phyloP scores from a whole-genome alignment of 2,329 filamentous ascomycete genomes.

The Trichoderma sp. region DNA sequence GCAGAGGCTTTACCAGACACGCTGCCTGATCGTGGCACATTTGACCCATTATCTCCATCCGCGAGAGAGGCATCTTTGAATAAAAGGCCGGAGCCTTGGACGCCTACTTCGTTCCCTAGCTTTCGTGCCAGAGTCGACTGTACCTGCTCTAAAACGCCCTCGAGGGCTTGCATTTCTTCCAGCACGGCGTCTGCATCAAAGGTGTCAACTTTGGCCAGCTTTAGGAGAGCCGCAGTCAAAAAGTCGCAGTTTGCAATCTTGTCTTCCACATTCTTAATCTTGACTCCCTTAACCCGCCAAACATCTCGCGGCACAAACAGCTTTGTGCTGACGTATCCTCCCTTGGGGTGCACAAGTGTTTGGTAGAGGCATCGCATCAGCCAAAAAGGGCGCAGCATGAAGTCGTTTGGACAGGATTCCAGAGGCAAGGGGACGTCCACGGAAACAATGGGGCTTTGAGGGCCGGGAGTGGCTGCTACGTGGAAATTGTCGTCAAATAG shows the following conservation, averaged over 20 bases:
- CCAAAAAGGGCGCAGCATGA: conserved; percentile 93
- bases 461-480: conserved; percentile 60
- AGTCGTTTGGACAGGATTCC: conserved; percentile 87
- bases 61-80: conserved; percentile 65
- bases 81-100: conserved; percentile 67
- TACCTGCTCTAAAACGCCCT: conserved; percentile 81
- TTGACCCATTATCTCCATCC: conserved; percentile 44
- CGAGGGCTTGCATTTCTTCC: conserved; percentile 90
- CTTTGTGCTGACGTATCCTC: conserved; percentile 87
- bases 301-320: conserved; percentile 90
- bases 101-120: conserved; percentile 88
- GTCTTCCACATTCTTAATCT: conserved; percentile 86
- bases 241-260: conserved; percentile 91
- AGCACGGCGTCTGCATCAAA: conserved; percentile 87
- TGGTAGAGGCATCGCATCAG: conserved; percentile 93
- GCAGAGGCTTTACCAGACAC: conserved; percentile 65
- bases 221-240: conserved; percentile 82
- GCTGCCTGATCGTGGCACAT: conserved; percentile 55
- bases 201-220: conserved; percentile 79
- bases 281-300: conserved; percentile 91
- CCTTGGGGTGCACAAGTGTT: conserved; percentile 84
- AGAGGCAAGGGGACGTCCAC: conserved; percentile 70
- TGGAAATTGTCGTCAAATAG: conserved; percentile 84
- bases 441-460: conserved; percentile 60
- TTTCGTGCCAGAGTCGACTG: conserved; percentile 75